Percentiles rank a stretch among this genome's conserved stretches.
phyloP scores from a whole-genome alignment of 179 eudicot genomes.

The Nepenthes alata region DNA sequence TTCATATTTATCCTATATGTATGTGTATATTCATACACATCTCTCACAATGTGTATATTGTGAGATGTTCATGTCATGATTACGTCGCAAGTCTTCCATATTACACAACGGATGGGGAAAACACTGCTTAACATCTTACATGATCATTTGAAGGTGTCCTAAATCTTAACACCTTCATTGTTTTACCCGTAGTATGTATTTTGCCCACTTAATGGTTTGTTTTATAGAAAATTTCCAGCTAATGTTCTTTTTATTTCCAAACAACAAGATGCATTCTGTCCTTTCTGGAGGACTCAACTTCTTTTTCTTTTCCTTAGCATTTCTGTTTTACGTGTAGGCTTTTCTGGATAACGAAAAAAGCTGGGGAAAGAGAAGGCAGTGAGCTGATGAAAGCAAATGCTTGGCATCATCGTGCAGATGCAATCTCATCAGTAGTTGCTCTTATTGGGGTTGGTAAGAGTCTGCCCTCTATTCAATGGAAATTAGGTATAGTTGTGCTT shows the following conservation, averaged over 20 bases:
- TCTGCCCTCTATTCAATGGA: slow-evolving; percentile 2
- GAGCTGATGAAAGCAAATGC: slow-evolving; percentile 99
- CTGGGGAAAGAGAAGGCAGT: slow-evolving; percentile 89
- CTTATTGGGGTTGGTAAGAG: slow-evolving; percentile 93
- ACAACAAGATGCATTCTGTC: not conserved
- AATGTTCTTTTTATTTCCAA: not conserved
- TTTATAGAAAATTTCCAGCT: too few species aligned
- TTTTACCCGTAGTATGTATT: too few species aligned
- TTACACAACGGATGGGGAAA: too few species aligned
- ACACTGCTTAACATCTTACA: too few species aligned
- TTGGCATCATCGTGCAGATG: slow-evolving; percentile 99
- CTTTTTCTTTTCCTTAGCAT: not conserved
- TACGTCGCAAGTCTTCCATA: too few species aligned
- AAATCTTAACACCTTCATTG: too few species aligned
- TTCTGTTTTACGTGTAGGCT: slow-evolving; percentile 33
- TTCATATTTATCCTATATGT: too few species aligned
- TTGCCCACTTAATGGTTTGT: too few species aligned
- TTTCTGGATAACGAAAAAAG: slow-evolving; percentile 82
- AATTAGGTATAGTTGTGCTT: not conserved
- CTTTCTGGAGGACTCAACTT: not conserved
- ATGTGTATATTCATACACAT: too few species aligned
- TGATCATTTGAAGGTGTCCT: too few species aligned
- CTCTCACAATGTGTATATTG: too few species aligned
- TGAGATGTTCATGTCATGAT: too few species aligned
- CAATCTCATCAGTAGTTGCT: slow-evolving; percentile 88